Conservation (phyloP, 2,329 filamentous ascomycete genomes). For the Atkinsonella hypoxylon region DNA sequence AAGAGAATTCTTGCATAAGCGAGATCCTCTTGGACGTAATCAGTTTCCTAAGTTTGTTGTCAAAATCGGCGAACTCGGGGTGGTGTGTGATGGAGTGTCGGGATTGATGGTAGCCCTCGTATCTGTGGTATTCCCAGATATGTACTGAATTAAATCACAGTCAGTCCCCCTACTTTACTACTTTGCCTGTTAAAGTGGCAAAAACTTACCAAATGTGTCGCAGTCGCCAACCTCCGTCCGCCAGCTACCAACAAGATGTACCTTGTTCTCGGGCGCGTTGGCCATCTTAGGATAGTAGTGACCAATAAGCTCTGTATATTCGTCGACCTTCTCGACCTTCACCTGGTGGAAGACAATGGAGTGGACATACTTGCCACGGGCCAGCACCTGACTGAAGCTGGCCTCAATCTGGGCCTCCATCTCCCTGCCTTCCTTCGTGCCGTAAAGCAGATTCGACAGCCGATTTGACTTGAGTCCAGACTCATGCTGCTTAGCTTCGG, state of each 20-base stretch:
- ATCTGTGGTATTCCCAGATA: slow-evolving; percentile 99
- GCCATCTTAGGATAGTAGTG: slow-evolving; percentile 90
- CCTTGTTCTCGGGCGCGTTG: slow-evolving; percentile 73
- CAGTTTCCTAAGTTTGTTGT: slow-evolving; percentile 71
- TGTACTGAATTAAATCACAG: slow-evolving; percentile 51
- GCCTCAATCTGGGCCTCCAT: slow-evolving; percentile 93
- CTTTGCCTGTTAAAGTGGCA: neutral
- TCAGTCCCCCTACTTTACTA: neutral
- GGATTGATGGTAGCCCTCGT: slow-evolving; percentile 89
- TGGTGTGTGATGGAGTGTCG: slow-evolving; percentile 73
- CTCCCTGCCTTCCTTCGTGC: slow-evolving; percentile 88
- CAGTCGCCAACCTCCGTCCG: slow-evolving; percentile 94
- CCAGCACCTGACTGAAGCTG: slow-evolving; percentile 89
- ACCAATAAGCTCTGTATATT: slow-evolving; percentile 83
- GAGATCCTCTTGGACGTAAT: slow-evolving; percentile 78
- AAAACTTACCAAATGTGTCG: slow-evolving; percentile 74
- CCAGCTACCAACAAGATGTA: slow-evolving; percentile 96
- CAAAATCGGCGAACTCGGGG: slow-evolving; percentile 74
- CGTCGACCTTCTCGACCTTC: slow-evolving; percentile 88
- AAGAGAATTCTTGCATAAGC: slow-evolving; percentile 98
- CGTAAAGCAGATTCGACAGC: slow-evolving; percentile 84
- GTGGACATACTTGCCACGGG: slow-evolving; percentile 95
- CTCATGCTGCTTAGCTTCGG: slow-evolving; percentile 44
- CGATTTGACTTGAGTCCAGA: slow-evolving; percentile 56
- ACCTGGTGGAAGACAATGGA: slow-evolving; percentile 95